Conservation (phyloP, 768 basidiomycete species). For the Pisolithus albus region DNA sequence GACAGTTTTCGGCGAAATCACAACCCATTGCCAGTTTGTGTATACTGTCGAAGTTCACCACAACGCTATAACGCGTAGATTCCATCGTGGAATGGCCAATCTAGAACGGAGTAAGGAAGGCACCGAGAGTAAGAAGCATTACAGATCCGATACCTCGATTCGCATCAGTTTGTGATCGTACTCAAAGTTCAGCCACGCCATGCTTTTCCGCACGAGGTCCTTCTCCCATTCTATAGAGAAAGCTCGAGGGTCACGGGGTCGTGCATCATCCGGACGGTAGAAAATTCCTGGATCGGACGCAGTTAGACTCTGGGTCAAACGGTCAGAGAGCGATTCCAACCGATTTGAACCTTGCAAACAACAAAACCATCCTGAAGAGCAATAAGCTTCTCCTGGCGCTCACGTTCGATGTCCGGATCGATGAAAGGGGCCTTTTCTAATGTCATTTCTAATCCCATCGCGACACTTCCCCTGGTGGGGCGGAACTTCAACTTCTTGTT, state of each 20-base stretch:
- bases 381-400: slow-evolving; percentile 37
- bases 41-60: slow-evolving; percentile 52
- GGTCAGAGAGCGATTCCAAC: slow-evolving; percentile 29
- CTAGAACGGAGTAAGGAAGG: slow-evolving; percentile 26
- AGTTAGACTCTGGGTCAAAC: not conserved
- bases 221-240: slow-evolving; percentile 72
- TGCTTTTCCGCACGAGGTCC: slow-evolving; percentile 38
- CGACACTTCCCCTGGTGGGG: slow-evolving; percentile 5
- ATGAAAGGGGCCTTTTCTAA: slow-evolving; percentile 52
- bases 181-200: slow-evolving; percentile 53
- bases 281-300: slow-evolving; percentile 17
- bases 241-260: slow-evolving; percentile 33
- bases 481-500: slow-evolving; percentile 34
- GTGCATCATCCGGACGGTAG: slow-evolving; percentile 19
- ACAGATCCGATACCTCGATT: slow-evolving; percentile 40
- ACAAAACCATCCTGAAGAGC: slow-evolving; percentile 45
- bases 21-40: slow-evolving; percentile 53
- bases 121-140: slow-evolving; percentile 9
- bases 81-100: slow-evolving; percentile 54
- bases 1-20: slow-evolving; percentile 59
- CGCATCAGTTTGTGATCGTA: slow-evolving; percentile 65
- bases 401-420: slow-evolving; percentile 47
- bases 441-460: slow-evolving; percentile 21
- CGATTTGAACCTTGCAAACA: slow-evolving; percentile 61
- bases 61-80: slow-evolving; percentile 42